Evolutionary conservation across 805 yeast species (phyloP), one percentile per base, ranked within the genome.

Genomic region (Ogataea pini): DNA sequence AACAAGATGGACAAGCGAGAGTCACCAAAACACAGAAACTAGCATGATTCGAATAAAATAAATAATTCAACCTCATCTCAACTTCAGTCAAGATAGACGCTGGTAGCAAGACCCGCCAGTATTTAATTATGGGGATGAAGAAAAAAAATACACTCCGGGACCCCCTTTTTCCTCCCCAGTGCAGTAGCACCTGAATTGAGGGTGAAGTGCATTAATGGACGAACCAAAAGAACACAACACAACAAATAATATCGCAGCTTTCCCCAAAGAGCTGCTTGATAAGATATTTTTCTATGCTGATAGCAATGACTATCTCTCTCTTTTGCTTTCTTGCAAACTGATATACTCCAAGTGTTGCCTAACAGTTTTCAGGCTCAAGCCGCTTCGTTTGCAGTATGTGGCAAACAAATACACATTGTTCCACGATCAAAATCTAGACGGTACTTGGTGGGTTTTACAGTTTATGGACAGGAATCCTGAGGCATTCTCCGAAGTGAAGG

Each of bases 241-340:
- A 9, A 4, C 33, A 17, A 17, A 3, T 6, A 39, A 17, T 20
- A 34, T 56, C 4, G 53, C 50, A 2, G 49, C 46, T 8, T 46
- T 61, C 9, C 64, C 66, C 4, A 56, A 53, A 37, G 66, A 62
- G 51, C 37, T 62, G 18, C 46, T 62, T 27, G 66, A 61, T 34
- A 52, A 48, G 28, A 47, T 62, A 4, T 34, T 62, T 10, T 33
- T 18, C 3, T 36, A 42, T 28, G 25, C 57, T 4, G 48, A 45
- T 12, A 14, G 56, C 14, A 17, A 28, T 7, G 58, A 55, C 25
- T 46, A 44, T 16, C n/a, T 59, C 18, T 41, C 59, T 9, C 57
- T 60, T 44, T 36, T 60, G 12, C 44, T 56, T 2, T 49, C 50
- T 7, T 58, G 55, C 47, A 53, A 51, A 42, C 25, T 43, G 32